Conservation (phyloP, 75 land plant species). For the Cryptomeria japonica region DNA sequence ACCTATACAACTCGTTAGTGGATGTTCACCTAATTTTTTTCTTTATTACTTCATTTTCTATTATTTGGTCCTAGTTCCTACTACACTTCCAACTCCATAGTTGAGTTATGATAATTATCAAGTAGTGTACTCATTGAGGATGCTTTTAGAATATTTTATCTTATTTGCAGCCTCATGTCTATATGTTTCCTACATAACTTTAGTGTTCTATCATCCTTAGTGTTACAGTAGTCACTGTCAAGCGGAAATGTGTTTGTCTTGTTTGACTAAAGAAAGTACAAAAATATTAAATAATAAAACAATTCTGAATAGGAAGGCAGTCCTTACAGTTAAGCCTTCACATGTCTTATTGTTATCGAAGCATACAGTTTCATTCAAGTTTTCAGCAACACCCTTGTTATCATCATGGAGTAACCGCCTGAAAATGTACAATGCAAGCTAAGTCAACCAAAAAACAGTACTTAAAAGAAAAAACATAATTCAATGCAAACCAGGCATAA, state of each 20-base stretch:
- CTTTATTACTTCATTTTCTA: too few species aligned
- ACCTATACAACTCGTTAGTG: too few species aligned
- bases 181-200: background rate
- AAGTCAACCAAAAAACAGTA: background rate
- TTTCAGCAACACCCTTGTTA: constrained; percentile 31
- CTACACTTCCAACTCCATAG: too few species aligned
- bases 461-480: too few species aligned
- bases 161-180: background rate
- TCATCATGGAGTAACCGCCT: constrained; percentile 36
- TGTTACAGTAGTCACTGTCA: constrained; percentile 5
- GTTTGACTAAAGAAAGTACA: background rate
- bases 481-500: background rate
- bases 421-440: constrained; percentile 10
- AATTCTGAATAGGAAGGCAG: background rate
- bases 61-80: too few species aligned
- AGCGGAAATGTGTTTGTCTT: background rate
- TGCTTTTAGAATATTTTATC: background rate
- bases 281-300: too few species aligned
- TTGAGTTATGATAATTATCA: too few species aligned
- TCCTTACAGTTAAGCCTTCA: constrained; percentile 52
- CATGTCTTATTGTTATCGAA: constrained; percentile 21
- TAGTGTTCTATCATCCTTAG: background rate
- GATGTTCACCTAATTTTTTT: too few species aligned
- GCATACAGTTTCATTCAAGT: constrained; percentile 33
- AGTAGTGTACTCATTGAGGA: background rate